Conservation (phyloP, 305 asterid genomes). For the Solanum aculeatissimum region DNA sequence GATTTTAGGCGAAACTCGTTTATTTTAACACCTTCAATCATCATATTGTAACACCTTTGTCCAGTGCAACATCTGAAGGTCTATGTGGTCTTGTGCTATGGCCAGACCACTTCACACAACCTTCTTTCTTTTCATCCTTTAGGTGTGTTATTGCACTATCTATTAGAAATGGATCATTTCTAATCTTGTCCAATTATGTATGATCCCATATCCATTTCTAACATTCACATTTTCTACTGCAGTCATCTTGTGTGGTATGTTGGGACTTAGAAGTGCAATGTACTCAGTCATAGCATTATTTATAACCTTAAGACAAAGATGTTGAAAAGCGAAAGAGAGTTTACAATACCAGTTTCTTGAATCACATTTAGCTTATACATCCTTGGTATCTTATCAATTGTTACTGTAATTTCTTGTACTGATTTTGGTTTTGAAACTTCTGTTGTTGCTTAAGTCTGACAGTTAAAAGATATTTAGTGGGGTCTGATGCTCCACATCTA, state of each 20-base stretch:
- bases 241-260: background rate
- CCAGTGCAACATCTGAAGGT: background rate
- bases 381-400: background rate
- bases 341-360: background rate
- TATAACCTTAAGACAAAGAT: background rate
- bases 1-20: background rate
- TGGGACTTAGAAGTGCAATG: background rate
- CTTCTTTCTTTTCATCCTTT: background rate
- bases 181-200: background rate
- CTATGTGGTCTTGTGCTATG: background rate
- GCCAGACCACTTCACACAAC: background rate
- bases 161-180: background rate
- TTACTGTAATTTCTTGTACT: background rate
- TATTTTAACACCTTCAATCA: background rate
- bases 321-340: background rate
- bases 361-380: background rate
- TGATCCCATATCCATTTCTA: background rate
- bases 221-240: background rate
- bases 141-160: background rate
- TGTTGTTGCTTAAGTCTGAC: background rate
- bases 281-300: background rate
- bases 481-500: background rate
- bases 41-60: background rate
- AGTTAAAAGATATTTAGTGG: background rate
- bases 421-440: background rate